Base-by-base conservation (phyloP, 2,329 filamentous ascomycete species). In the Colletotrichum higginsianum region DNA sequence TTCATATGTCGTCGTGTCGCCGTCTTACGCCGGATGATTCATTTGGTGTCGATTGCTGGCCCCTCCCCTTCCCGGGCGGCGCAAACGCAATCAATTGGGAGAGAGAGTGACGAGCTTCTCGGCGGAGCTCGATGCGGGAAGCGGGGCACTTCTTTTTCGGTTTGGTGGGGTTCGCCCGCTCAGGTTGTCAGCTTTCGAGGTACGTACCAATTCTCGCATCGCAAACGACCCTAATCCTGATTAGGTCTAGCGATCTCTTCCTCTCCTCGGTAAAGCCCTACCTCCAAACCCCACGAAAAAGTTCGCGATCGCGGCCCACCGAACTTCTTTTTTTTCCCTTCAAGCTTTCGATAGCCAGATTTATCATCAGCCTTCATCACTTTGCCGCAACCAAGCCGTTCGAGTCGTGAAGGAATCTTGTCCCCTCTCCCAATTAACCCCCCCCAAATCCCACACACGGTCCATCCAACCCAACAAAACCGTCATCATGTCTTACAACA, bases 401-500 rank as follows among this genome's bases (percentile, higher is more conserved):
- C 92, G 92, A 93, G 93, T 95, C 93, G 89, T 94, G 92, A 94
- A 90, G 91, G 90, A 74, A 80, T 58, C 65, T 73, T 71, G 74
- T 49, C 52, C 57, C 30, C 61, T 23, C 66, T 52, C 52, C 5
- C 73, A 73, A 75, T 56, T 65, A 52, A 40, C 49, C 42, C 49
- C 21, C 21, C 30, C 18, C 2, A 26, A 61, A 61, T 30, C 21
- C 38, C 15, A 26, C 4, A 26, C 26, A 15, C 38, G 12, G 56
- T 58, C 46, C 67, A 74, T 74, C 66, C 71, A 21, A 38, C 30
- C 35, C 30, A 13, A 70, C 74, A 80, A 79, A 82, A 76, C 44
- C 44, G 53, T 82, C 86, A 93, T 86, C 77, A 97, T 97, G 94
- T 96, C 94, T 87, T 96, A 93, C 92, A 90, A 97, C 87, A 97